A percentile compares a stretch with the other conserved stretches of the same genome.
Conservation (phyloP, 192 early-diverging fungal species). For the Phycomyces nitens region DNA sequence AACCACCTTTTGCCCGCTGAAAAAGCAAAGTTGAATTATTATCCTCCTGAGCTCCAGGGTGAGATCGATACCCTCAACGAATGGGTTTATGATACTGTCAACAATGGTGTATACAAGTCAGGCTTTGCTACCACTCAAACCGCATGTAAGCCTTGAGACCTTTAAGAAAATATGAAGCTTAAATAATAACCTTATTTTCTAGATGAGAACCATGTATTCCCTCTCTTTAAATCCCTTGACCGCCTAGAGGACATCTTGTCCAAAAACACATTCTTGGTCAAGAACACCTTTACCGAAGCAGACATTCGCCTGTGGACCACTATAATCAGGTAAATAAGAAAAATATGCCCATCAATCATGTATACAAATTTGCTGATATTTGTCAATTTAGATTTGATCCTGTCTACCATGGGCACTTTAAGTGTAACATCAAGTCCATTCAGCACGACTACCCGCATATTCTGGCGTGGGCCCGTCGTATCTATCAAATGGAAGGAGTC, state of each 20-base stretch:
- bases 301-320: constrained; percentile 95
- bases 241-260: constrained; percentile 77
- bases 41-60: constrained; percentile 69
- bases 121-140: constrained; percentile 89
- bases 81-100: constrained; percentile 92
- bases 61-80: constrained; percentile 86
- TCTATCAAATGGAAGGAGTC: constrained; percentile 81
- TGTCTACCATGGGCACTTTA: constrained; percentile 93
- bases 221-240: constrained; percentile 78
- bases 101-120: constrained; percentile 94
- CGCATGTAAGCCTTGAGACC: constrained; percentile 67
- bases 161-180: too few relatives aligned
- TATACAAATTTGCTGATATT: not conserved
- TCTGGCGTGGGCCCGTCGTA: constrained; percentile 72
- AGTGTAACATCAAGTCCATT: constrained; percentile 87
- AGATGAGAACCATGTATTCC: constrained; percentile 70
- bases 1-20: constrained; percentile 64
- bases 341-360: too few relatives aligned
- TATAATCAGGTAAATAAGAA: constrained; percentile 53
- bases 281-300: constrained; percentile 83
- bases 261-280: constrained; percentile 73
- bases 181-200: constrained; percentile 12
- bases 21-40: constrained; percentile 68
- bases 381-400: constrained; percentile 76
- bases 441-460: constrained; percentile 85